A percentile compares a stretch with the other conserved stretches of the same genome.
Conservation (phyloP, 176 grass and related monocot genomes). For the Dactylis glomerata region DNA sequence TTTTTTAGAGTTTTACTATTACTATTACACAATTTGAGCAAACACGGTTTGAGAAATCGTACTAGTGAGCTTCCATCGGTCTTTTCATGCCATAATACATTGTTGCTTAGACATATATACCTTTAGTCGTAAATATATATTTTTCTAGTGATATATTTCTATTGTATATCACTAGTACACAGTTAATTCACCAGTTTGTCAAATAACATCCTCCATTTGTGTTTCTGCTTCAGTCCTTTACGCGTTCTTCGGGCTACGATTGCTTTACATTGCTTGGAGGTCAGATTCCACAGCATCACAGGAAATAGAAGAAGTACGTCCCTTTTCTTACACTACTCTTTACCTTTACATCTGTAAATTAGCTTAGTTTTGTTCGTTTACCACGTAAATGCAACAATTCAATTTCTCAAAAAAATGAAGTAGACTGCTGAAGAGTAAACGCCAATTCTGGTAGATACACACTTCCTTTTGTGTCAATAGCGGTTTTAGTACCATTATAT, state of each 20-base stretch:
- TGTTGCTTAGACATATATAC: neutral
- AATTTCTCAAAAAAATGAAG: neutral
- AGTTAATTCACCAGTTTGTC: neutral
- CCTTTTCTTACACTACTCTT: neutral
- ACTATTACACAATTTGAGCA: neutral
- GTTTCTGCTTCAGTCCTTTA: slow-evolving; percentile 63
- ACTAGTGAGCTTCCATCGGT: neutral
- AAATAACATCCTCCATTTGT: slow-evolving; percentile 18
- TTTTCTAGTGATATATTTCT: neutral
- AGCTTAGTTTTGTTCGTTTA: neutral
- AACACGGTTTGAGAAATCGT: neutral
- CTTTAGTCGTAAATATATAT: neutral
- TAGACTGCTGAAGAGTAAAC: neutral
- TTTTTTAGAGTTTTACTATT: too few relatives aligned
- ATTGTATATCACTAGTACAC: neutral
- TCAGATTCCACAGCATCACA: slow-evolving; percentile 88
- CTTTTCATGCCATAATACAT: neutral
- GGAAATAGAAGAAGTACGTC: slow-evolving; percentile 91
- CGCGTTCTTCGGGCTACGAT: slow-evolving; percentile 78
- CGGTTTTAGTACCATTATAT: neutral
- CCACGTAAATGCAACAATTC: neutral
- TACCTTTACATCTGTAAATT: neutral
- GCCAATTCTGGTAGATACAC: neutral
- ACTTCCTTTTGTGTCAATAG: neutral
- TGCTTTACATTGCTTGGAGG: slow-evolving; percentile 93